A percentile compares a stretch with the other conserved stretches of the same genome.
phyloP scores from a whole-genome alignment of 2,329 filamentous ascomycete species.

The Sporothrix euskadiensis region DNA sequence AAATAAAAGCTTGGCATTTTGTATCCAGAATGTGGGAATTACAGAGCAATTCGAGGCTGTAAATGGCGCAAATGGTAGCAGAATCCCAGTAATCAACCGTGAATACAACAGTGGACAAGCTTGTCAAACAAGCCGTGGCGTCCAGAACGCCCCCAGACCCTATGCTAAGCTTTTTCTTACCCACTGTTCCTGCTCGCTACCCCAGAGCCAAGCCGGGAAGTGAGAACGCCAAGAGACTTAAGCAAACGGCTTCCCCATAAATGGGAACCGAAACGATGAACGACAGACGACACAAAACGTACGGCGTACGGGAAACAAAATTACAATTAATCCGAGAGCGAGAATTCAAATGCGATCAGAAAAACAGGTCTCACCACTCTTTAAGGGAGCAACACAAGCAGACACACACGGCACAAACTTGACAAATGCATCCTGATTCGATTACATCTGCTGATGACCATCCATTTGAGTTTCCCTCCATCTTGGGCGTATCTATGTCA shows the following conservation, averaged over 20 bases:
- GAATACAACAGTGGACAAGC: not conserved
- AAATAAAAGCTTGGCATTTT: constrained; percentile 14
- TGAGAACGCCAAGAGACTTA: constrained; percentile 10
- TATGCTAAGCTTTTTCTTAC: constrained; percentile 1
- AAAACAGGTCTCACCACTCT: not conserved
- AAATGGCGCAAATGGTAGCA: not conserved
- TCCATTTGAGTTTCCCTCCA: not conserved
- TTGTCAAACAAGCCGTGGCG: not conserved
- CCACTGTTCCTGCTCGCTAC: not conserved
- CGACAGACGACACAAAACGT: not conserved
- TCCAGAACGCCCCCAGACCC: not conserved
- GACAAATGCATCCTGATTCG: not conserved
- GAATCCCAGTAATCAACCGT: not conserved
- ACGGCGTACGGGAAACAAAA: not conserved
- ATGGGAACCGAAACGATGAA: not conserved
- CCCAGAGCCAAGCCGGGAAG: constrained; percentile 25
- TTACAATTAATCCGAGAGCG: not conserved
- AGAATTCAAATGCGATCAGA: not conserved
- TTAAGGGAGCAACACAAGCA: not conserved
- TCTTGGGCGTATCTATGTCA: not conserved
- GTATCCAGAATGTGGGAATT: not conserved
- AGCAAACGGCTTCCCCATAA: not conserved
- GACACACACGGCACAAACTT: not conserved
- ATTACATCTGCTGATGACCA: constrained; percentile 2
- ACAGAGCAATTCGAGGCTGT: not conserved